These are phyloP conservation scores for Quercus tomentella DNA, from an alignment of 331 rosid species.

Conservation along the genomic window DNA sequence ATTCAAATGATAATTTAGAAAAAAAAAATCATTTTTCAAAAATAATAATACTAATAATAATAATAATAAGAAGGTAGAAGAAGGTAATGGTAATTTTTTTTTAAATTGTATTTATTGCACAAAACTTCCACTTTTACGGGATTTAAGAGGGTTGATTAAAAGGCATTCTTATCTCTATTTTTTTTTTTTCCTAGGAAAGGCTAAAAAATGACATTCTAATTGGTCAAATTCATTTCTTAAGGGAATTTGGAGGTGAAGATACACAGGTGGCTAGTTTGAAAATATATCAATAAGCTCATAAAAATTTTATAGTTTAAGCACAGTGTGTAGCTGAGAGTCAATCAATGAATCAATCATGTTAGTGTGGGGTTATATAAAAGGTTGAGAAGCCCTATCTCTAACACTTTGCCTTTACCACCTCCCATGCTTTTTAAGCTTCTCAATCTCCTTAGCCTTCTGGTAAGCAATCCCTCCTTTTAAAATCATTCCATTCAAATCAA, in stretches of 20 bases:
- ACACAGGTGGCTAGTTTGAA: neutral
- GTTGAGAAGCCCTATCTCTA: conserved; percentile 10
- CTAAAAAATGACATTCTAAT: neutral
- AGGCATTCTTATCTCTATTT: too few species aligned
- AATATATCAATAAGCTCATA: neutral
- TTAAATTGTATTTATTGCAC: too few species aligned
- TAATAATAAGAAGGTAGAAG: too few species aligned
- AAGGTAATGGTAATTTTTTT: too few species aligned
- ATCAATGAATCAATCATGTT: conserved; percentile 57
- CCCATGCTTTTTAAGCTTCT: conserved; percentile 27
- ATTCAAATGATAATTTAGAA: too few species aligned
- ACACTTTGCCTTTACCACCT: conserved; percentile 9
- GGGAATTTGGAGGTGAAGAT: neutral
- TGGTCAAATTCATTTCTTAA: neutral
- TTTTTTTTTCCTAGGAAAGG: too few species aligned
- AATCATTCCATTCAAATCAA: conserved; percentile 33
- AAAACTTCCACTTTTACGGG: too few species aligned
- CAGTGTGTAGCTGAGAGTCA: conserved; percentile 25
- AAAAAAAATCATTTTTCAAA: too few species aligned
- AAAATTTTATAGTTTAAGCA: neutral
- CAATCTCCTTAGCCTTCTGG: conserved; percentile 13
- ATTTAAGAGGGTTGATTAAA: too few species aligned
- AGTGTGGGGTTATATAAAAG: conserved; percentile 26
- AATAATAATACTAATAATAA: too few species aligned
- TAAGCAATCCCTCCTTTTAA: conserved; percentile 20